Evolutionary conservation across 225 moss, liverwort and hornwort species (phyloP).

Genomic region (Antitrichia curtipendula): DNA sequence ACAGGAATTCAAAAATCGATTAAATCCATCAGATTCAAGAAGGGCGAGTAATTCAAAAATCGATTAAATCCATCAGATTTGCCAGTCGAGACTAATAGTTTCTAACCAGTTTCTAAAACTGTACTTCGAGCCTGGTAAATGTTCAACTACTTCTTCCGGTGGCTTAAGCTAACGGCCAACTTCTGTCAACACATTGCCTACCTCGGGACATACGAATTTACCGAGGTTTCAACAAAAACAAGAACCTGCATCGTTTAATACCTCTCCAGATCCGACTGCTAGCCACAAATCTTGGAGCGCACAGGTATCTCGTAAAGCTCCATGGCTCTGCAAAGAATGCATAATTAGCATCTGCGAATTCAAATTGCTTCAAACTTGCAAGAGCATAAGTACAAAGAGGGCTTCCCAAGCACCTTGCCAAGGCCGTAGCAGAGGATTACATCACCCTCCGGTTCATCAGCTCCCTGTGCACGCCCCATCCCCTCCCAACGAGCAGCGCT

Average conservation of each 20-base stretch:
- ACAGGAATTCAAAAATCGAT: not conserved
- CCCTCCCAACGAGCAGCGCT: slow-evolving; percentile 71
- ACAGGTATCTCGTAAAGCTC: slow-evolving; percentile 3
- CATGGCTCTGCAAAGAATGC: slow-evolving; percentile 45
- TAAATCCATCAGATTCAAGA: not conserved
- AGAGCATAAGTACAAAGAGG: not conserved
- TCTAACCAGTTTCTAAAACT: not conserved
- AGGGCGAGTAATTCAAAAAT: not conserved
- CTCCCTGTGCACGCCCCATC: slow-evolving; percentile 42
- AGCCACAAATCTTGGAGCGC: slow-evolving; percentile 76
- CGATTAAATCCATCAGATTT: not conserved
- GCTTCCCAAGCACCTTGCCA: slow-evolving; percentile 53
- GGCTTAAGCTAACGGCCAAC: not conserved
- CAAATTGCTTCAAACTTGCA: not conserved
- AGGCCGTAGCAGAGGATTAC: slow-evolving; percentile 62
- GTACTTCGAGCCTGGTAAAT: not conserved
- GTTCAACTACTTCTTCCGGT: not conserved
- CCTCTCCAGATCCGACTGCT: slow-evolving; percentile 78
- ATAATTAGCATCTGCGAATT: not conserved
- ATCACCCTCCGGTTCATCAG: slow-evolving; percentile 75
- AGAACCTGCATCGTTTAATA: not conserved
- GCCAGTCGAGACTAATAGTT: not conserved
- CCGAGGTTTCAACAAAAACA: not conserved
- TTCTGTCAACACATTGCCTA: not conserved
- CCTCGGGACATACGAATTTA: not conserved